Percentiles rank a stretch among this genome's conserved stretches.
Conservation (phyloP, 2,329 filamentous ascomycete species). For the Fusarium secorum region DNA sequence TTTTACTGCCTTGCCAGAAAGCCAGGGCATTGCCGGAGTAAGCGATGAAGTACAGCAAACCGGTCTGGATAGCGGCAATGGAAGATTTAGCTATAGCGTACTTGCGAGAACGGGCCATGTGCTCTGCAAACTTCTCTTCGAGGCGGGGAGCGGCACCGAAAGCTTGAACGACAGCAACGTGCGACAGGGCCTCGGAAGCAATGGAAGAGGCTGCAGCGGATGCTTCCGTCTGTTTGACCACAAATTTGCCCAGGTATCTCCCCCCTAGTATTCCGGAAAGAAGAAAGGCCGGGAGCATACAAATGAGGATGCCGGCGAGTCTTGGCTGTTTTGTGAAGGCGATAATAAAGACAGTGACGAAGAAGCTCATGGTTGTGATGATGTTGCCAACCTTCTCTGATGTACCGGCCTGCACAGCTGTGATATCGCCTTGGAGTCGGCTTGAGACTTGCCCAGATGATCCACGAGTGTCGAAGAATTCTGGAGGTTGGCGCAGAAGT, state of each 20-base stretch:
- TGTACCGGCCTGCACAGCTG: slow-evolving; percentile 72
- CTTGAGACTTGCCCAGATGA: slow-evolving; percentile 67
- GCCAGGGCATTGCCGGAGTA: neutral
- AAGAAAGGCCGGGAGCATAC: slow-evolving; percentile 68
- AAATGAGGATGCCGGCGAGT: slow-evolving; percentile 60
- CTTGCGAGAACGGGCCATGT: neutral
- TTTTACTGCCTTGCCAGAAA: neutral
- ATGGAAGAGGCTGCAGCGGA: slow-evolving; percentile 53
- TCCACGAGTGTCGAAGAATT: slow-evolving; percentile 66
- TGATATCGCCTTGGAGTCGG: slow-evolving; percentile 71
- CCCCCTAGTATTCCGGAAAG: slow-evolving; percentile 65
- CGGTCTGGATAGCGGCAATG: neutral
- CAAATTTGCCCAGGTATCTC: slow-evolving; percentile 61
- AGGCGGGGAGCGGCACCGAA: neutral
- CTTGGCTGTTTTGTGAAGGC: slow-evolving; percentile 51
- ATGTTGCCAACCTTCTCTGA: slow-evolving; percentile 75
- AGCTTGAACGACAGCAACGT: neutral
- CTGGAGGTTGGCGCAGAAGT: slow-evolving; percentile 66
- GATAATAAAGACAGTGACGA: slow-evolving; percentile 71
- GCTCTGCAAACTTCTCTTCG: neutral
- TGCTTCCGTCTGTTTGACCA: slow-evolving; percentile 54
- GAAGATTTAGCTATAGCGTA: neutral
- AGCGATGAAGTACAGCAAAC: neutral
- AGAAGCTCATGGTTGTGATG: slow-evolving; percentile 69
- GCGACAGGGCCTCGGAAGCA: neutral